Base-by-base conservation (phyloP, 148 eudicot species). In the Fallopia convolvulus region DNA sequence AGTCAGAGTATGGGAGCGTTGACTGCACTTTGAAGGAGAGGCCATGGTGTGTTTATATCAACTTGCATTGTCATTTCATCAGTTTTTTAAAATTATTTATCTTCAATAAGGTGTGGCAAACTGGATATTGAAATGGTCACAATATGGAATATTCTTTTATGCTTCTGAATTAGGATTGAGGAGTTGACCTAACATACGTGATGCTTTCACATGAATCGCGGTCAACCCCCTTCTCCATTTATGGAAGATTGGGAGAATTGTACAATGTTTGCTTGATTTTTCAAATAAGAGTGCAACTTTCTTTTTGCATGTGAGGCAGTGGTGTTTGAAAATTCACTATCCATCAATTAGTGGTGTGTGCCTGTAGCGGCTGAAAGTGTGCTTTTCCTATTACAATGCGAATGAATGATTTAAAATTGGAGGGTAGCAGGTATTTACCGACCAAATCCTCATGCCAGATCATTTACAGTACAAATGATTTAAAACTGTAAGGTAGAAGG, bases 1-100 rank as follows among this genome's bases (percentile, higher is more conserved):
- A 73, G 75, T 23, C 53, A 73, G 36, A 73, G 75, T 33, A 26
- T 73, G 55, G 75, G 75, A 73, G 55, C 50, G 46, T 5, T 73
- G 50, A 46, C 52, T 8, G 55, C 72, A 17, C 72, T 33, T 65
- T 65, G n/a, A 33, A 33, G 33, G 72, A 2, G 40, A 63, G 70
- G 39, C 30, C 30, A 4, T 63, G 8, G 70, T 63, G 18, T 63
- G 39, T 63, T 21, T 10, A 23, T 21, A 61, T 17, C 68, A 61
- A 61, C 18, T 13, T 63, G 66, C 66, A 58, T 21, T 23, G 3
- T 58, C 66, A 58, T 58, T 58, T 65, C 40, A 30, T 21, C 6
- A 17, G 58, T 58, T n/a, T 8, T 14, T 65, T 65, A 30, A 65
- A 42, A 65, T 65, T 65, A n/a, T 30, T 23, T 58, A 58, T 58